Percentiles rank a stretch among this genome's conserved stretches.
These are phyloP conservation scores for Penstemon davidsonii DNA, from an alignment of 257 asterid genomes.

Conservation along the genomic window DNA sequence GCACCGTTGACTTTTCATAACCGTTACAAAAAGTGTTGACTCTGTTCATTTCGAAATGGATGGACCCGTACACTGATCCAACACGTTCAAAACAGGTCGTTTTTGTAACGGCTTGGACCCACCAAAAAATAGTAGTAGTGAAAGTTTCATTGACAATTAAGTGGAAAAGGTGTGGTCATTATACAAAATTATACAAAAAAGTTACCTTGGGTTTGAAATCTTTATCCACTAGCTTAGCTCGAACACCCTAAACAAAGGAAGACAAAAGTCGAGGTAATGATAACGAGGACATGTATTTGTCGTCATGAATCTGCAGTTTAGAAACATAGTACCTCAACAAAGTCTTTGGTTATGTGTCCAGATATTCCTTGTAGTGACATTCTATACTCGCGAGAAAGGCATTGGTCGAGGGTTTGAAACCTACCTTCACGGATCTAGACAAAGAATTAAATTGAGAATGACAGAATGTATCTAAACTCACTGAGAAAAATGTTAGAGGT, in stretches of 20 bases:
- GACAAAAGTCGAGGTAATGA: conserved; percentile 16
- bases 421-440: conserved; percentile 91
- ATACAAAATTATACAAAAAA: too few relatives aligned
- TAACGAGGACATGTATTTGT: conserved; percentile 2
- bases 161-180: not conserved
- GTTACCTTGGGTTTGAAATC: conserved; percentile 84
- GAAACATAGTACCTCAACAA: conserved; percentile 60
- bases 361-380: conserved; percentile 79
- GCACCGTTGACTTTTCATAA: not conserved
- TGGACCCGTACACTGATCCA: not conserved
- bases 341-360: conserved; percentile 62
- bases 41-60: too few relatives aligned
- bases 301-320: conserved; percentile 10
- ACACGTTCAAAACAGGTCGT: not conserved
- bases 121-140: too few relatives aligned
- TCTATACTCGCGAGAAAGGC: conserved; percentile 85
- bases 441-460: conserved; percentile 19
- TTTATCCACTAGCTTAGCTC: conserved; percentile 76
- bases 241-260: conserved; percentile 64
- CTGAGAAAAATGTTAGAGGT: not conserved
- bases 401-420: conserved; percentile 84
- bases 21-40: not conserved
- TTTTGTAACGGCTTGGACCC: too few relatives aligned
- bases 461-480: not conserved
- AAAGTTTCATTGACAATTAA: too few relatives aligned